Evolutionary conservation across 176 grass and related monocot genomes (phyloP).

Genomic region (Microstegium vimineum): DNA sequence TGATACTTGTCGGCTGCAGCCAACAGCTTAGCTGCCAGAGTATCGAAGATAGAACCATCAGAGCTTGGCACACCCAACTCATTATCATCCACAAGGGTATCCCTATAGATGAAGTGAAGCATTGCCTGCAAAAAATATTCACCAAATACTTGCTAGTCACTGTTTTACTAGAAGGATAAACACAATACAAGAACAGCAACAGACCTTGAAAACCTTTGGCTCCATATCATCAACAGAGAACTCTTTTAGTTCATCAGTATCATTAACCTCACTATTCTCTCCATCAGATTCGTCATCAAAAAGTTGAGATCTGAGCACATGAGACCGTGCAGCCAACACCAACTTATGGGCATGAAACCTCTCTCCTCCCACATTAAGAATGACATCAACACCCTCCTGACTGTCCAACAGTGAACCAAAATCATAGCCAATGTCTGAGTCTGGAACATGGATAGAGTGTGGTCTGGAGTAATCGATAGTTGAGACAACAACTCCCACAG

Average conservation of each 20-base stretch:
- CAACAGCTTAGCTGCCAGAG: constrained; percentile 68
- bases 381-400: constrained; percentile 77
- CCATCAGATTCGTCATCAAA: constrained; percentile 46
- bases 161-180: background rate
- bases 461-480: constrained; percentile 66
- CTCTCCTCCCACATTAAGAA: constrained; percentile 77
- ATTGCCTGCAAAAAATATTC: constrained; percentile 50
- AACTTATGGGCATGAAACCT: constrained; percentile 90
- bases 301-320: constrained; percentile 60
- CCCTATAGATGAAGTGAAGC: constrained; percentile 89
- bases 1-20: constrained; percentile 90
- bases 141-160: background rate
- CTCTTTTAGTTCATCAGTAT: constrained; percentile 38
- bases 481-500: constrained; percentile 87
- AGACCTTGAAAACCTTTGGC: constrained; percentile 90
- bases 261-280: constrained; percentile 30
- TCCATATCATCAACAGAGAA: constrained; percentile 71
- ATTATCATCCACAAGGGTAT: constrained; percentile 69
- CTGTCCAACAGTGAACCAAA: constrained; percentile 75
- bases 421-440: constrained; percentile 82
- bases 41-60: constrained; percentile 61
- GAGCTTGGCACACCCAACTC: constrained; percentile 66
- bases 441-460: constrained; percentile 70
- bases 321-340: constrained; percentile 73
- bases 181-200: constrained; percentile 10